phyloP scores from a whole-genome alignment of 345 rosid species.

The Eucalyptus guilfoylei region DNA sequence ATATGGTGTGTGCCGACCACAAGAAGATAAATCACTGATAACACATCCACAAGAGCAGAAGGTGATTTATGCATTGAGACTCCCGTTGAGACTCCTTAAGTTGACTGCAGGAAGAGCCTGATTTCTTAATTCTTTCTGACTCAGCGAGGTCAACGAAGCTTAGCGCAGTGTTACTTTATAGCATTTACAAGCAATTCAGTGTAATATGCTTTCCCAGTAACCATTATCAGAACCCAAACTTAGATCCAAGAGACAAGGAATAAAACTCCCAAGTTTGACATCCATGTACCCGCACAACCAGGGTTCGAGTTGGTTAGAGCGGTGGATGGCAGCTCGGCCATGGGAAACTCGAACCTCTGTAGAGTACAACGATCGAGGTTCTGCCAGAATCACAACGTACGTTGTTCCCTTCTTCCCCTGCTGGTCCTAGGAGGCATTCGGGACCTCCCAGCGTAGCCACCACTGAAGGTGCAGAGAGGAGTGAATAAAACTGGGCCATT shows the following conservation, averaged over 20 bases:
- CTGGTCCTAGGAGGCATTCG: slow-evolving; percentile 43
- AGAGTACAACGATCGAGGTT: slow-evolving; percentile 41
- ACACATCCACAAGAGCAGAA: too few species aligned
- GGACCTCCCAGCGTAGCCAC: slow-evolving; percentile 51
- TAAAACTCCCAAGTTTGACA: slow-evolving; percentile 31
- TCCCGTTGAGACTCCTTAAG: too few species aligned
- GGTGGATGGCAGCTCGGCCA: slow-evolving; percentile 81
- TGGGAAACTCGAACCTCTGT: slow-evolving; percentile 40
- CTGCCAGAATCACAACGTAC: slow-evolving; percentile 41
- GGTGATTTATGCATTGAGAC: too few species aligned
- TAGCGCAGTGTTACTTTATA: too few species aligned
- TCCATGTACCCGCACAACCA: slow-evolving; percentile 68
- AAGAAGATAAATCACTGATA: too few species aligned
- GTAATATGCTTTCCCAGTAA: too few species aligned
- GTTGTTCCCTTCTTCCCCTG: slow-evolving; percentile 43
- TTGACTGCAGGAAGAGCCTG: too few species aligned
- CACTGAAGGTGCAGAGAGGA: background rate
- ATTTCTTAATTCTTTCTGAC: too few species aligned
- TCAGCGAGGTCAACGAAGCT: too few species aligned
- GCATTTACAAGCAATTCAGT: too few species aligned
- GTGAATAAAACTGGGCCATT: background rate
- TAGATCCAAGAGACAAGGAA: slow-evolving; percentile 8
- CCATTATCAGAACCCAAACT: too few species aligned
- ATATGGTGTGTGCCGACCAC: too few species aligned
- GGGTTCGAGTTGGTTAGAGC: slow-evolving; percentile 99